Evolutionary conservation across 2,329 filamentous ascomycete species (phyloP), one percentile per base, ranked within the genome.

Genomic region (Hansfordia pulvinata): DNA sequence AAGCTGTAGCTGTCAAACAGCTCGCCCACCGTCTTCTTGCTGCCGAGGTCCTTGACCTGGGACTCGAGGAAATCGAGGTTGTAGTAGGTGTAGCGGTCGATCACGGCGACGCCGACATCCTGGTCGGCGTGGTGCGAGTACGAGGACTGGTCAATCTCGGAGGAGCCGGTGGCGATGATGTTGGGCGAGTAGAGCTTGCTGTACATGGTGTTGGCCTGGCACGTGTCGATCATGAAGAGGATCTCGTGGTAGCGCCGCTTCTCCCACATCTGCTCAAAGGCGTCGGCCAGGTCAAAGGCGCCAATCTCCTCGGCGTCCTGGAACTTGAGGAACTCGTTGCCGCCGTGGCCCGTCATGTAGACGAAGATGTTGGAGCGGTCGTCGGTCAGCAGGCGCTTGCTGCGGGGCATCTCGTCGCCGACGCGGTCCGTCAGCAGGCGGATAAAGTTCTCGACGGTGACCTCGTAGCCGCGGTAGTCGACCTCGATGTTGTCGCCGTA

Each of bases 231-330:
- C 90, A 98, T 98, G 63, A 98, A 98, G 31, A 98, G 71, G 40
- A 98, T 76, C 55, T 98, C 90, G 51, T 96, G 83, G 54, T 96
- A 98, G 49, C 77, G 77, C 61, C 92, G 92, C 73, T 98, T 98
- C 66, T 98, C 90, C 82, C 86, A 94, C 90, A 98, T 98, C 62
- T 98, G 88, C 54, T 92, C 85, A 50, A 98, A 96, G 0, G 90
- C 90, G 53, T 98, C 84, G 5, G 92, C 90, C 30, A 98, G 61
- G 56, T 98, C 90, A 50, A 92, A 94, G 0, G 85, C 85, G 30
- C 84, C 86, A 38, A 98, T 96, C 56, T 98, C 90, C 52, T 98
- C 90, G 6, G 85, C 83, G 42, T 98, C 90, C 53, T 98, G 90
- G 46, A 98, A 98, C 52, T 98, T 98, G 32, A 98, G 58, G 43